Evolutionary conservation across 2,329 filamentous ascomycete species (phyloP), one percentile per base, ranked within the genome.

Genomic region (Ophiocordyceps robertsii): DNA sequence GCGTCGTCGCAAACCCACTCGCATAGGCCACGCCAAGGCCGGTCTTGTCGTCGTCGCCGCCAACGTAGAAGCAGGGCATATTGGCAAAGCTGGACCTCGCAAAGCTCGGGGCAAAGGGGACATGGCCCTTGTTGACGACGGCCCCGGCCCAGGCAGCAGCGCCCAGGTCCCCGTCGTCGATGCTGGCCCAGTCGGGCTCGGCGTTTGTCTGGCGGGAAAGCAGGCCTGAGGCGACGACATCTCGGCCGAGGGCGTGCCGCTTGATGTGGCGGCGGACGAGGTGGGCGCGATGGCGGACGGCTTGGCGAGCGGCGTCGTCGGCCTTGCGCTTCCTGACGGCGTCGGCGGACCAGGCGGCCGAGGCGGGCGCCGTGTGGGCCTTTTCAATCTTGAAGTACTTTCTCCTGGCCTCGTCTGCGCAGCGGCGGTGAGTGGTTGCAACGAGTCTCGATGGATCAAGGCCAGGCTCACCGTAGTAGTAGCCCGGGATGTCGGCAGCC

Each of bases 331-430:
- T 67, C 58, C 75, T 80, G 43, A 82, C 72, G 7, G 69, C 68
- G 38, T 73, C 65, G n/a, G 66, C 61, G 9, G 77, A 76, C 63
- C 78, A 82, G 14, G 67, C 59, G 0, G 71, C 65, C 8, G 57
- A 59, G 2, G 62, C 48, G 0, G 75, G 68, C 1, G 75, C 74
- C 14, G 67, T 67, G 43, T 72, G 67, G 33, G 73, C 66, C 38
- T 68, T 70, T 54, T 82, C 74, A 40, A 84, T 72, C 51, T 76
- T 80, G 59, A 84, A 85, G 53, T 84, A 85, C 48, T 75, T 80
- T 32, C 70, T 70, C 56, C 76, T 82, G 37, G 69, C 68, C 13
- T 58, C 41, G 46, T 79, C 75, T 77, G 42, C 13, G 1, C 7
- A 16, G 24, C 19, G 12, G 4, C 29, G 16, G 16, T 17, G 13